Evolutionary conservation across 1,284 basidiomycete genomes (phyloP).

Genomic region (Fomes fomentarius): DNA sequence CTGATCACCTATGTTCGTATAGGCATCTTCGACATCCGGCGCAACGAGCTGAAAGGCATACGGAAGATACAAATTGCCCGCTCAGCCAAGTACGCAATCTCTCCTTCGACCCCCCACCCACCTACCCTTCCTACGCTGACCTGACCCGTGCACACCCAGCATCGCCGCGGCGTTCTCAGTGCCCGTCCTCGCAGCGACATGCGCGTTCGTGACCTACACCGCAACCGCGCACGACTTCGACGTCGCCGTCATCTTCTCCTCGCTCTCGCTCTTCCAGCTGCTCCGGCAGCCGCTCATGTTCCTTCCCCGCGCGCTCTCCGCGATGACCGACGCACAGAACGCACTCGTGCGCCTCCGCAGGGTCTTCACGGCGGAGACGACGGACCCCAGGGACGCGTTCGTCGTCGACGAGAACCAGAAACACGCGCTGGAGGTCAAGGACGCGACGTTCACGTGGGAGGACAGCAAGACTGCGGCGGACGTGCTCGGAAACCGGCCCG

Average conservation of each 20-base stretch:
- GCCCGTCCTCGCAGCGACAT: conserved; percentile 73
- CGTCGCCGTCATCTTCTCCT: conserved; percentile 70
- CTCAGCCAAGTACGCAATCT: conserved; percentile 55
- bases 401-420: conserved; percentile 48
- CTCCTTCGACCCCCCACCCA: too few species aligned
- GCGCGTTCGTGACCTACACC: conserved; percentile 78
- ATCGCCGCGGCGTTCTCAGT: conserved; percentile 56
- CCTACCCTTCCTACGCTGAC: neutral
- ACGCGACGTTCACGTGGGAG: conserved; percentile 73
- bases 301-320: conserved; percentile 65
- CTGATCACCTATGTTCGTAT: neutral
- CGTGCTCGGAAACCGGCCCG: conserved; percentile 2
- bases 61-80: conserved; percentile 62
- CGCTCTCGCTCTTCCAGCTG: conserved; percentile 70
- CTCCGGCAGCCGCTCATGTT: conserved; percentile 73
- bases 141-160: conserved; percentile 33
- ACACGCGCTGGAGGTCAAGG: conserved; percentile 51
- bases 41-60: conserved; percentile 57
- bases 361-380: conserved; percentile 65
- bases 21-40: conserved; percentile 60
- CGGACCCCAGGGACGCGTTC: conserved; percentile 42
- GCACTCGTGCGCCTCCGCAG: conserved; percentile 56
- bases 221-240: conserved; percentile 57
- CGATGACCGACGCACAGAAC: conserved; percentile 66
- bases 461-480: conserved; percentile 32